Evolutionary conservation across 1,139 yeast species (phyloP), one percentile per base, ranked within the genome.

Genomic region (Wickerhamomyces sp.): DNA sequence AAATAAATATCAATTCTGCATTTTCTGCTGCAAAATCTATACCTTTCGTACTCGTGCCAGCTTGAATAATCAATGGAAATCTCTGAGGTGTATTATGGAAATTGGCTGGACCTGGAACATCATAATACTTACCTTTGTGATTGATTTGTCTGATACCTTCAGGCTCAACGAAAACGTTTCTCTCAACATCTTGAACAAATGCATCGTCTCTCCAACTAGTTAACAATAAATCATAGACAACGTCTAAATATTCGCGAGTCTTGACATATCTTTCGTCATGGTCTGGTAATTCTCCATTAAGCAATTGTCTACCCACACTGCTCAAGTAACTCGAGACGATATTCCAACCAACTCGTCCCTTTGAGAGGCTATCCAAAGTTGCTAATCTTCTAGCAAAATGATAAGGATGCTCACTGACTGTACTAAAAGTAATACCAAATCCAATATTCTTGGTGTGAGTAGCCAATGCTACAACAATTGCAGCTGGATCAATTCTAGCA

Each of bases 161-260:
- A 2, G 67, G 64, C 29, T 64, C 63, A 8, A 66, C 48, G 40
- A 54, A 66, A 4, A 61, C 42, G 2, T 64, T 64, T 22, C 43
- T 51, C 30, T 57, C 45, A 21, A 40, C 44, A 36, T 61, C 58
- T 19, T 49, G 37, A 24, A 55, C 55, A 21, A 65, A 55, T 3
- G 70, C 69, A 42, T 64, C 70, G 36, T 66, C 70, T 36, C 64
- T 57, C 70, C 70, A 65, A 2, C 68, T 60, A 4, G 67, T 58
- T 28, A 64, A 44, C 22, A 64, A 54, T 23, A 66, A 45, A 35
- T 64, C 59, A 36, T 61, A 58, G 11, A 65, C 57, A 6, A 65
- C 64, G 30, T 61, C 58, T 23, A 64, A 40, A 39, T 59, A 66
- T 38, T 66, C 71, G 30, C 59, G 60, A 1, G 70, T 66, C 32